Conservation (phyloP, 768 basidiomycete species). For the Thelephora aurantiotincta region DNA sequence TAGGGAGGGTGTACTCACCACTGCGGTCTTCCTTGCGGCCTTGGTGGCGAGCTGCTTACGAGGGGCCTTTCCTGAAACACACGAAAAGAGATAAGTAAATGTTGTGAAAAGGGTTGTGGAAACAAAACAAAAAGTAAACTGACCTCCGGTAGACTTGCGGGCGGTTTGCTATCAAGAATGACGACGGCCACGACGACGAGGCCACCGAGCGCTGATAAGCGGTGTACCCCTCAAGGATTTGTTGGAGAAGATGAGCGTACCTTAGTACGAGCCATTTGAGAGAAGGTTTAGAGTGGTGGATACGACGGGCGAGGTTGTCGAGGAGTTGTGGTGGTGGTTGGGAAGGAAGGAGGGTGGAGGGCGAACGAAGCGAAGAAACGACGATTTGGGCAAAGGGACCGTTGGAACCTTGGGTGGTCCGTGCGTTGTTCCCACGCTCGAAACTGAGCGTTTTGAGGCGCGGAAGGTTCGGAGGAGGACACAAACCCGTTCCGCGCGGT, state of each 20-base stretch:
- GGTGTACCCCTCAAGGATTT: background rate
- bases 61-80: slow-evolving; percentile 19
- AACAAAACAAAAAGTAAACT: slow-evolving; percentile 14
- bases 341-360: background rate
- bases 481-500: background rate
- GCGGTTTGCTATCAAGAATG: slow-evolving; percentile 72
- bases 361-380: background rate
- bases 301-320: background rate
- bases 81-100: background rate
- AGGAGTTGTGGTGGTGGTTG: background rate
- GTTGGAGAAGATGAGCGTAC: slow-evolving; percentile 20
- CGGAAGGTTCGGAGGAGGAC: background rate
- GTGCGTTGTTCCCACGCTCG: background rate
- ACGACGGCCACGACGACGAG: slow-evolving; percentile 19
- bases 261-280: slow-evolving; percentile 78
- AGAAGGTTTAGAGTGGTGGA: background rate
- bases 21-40: slow-evolving; percentile 28
- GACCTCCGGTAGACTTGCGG: slow-evolving; percentile 97
- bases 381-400: background rate
- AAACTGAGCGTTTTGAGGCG: background rate
- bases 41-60: slow-evolving; percentile 30
- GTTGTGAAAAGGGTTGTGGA: background rate
- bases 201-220: slow-evolving; percentile 9
- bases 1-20: slow-evolving; percentile 10
- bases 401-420: background rate